Percentiles rank a stretch among this genome's conserved stretches.
Conservation (phyloP, 2,329 filamentous ascomycete species). For the Fusarium haematococcum region DNA sequence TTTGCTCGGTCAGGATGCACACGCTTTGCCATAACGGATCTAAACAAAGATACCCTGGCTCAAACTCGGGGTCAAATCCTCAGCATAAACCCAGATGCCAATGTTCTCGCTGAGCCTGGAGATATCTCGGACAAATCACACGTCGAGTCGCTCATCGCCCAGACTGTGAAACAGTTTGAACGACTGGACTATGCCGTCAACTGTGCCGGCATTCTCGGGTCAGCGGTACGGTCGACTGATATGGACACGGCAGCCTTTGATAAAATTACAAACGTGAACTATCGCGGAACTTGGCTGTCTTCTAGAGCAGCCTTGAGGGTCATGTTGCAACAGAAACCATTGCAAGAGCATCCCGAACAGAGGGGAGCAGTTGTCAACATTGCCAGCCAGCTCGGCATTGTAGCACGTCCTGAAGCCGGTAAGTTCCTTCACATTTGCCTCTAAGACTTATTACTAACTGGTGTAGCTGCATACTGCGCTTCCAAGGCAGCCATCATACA, state of each 20-base stretch:
- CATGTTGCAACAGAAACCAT: slow-evolving; percentile 60
- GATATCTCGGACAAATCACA: slow-evolving; percentile 62
- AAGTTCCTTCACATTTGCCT: not conserved
- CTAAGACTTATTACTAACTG: not conserved
- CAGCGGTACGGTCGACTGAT: slow-evolving; percentile 53
- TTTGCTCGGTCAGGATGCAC: slow-evolving; percentile 1
- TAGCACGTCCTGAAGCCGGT: slow-evolving; percentile 56
- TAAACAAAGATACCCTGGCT: not conserved
- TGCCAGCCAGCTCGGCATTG: slow-evolving; percentile 64
- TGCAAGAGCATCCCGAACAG: slow-evolving; percentile 55
- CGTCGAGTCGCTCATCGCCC: slow-evolving; percentile 51
- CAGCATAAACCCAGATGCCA: not conserved
- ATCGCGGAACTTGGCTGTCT: slow-evolving; percentile 62
- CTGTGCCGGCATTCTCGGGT: slow-evolving; percentile 61
- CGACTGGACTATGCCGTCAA: slow-evolving; percentile 69
- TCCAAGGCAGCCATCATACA: slow-evolving; percentile 70
- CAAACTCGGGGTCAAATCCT: not conserved
- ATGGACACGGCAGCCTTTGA: slow-evolving; percentile 63
- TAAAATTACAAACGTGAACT: slow-evolving; percentile 66
- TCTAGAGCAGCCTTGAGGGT: slow-evolving; percentile 56
- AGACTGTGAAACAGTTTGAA: slow-evolving; percentile 50
- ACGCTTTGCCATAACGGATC: not conserved
- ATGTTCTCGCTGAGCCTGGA: not conserved
- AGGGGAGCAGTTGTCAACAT: slow-evolving; percentile 64
- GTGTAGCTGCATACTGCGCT: slow-evolving; percentile 65